Evolutionary conservation across 768 basidiomycete genomes (phyloP).

Genomic region (Xerocomellus dryophilus): DNA sequence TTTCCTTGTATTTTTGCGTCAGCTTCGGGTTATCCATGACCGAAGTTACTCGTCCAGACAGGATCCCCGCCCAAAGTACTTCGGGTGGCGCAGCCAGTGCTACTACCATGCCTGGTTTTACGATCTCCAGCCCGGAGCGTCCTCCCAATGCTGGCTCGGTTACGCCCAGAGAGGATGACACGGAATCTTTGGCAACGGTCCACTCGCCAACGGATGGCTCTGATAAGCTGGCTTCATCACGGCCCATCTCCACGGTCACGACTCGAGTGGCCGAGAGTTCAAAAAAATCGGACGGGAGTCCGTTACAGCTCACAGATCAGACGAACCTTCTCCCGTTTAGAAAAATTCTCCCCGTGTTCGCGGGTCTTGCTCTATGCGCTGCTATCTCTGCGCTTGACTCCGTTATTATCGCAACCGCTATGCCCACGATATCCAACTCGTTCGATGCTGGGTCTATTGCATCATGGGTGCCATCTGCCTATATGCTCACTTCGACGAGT

Average conservation of each 20-base stretch:
- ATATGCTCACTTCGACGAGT: conserved; percentile 55
- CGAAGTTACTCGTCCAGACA: neutral
- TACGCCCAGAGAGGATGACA: neutral
- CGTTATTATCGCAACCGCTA: conserved; percentile 69
- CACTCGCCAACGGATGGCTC: neutral
- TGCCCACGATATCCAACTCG: conserved; percentile 65
- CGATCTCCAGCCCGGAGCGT: neutral
- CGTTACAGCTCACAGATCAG: conserved; percentile 57
- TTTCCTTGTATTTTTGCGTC: neutral
- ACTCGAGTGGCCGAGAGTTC: neutral
- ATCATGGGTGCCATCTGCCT: conserved; percentile 73
- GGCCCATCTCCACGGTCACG: conserved; percentile 4
- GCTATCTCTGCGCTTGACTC: conserved; percentile 65
- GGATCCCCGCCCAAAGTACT: neutral
- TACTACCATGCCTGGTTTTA: neutral
- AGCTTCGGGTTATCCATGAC: neutral
- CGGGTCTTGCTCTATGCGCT: conserved; percentile 57
- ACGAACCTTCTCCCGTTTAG: conserved; percentile 69
- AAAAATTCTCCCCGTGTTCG: conserved; percentile 60
- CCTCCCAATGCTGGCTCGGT: neutral
- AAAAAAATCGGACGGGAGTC: neutral
- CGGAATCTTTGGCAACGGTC: neutral
- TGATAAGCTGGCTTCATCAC: conserved; percentile 2
- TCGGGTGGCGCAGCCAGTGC: neutral
- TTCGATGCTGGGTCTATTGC: conserved; percentile 48